Base-by-base conservation (phyloP, 2,329 filamentous ascomycete species). In the Talaromyces marneffei region DNA sequence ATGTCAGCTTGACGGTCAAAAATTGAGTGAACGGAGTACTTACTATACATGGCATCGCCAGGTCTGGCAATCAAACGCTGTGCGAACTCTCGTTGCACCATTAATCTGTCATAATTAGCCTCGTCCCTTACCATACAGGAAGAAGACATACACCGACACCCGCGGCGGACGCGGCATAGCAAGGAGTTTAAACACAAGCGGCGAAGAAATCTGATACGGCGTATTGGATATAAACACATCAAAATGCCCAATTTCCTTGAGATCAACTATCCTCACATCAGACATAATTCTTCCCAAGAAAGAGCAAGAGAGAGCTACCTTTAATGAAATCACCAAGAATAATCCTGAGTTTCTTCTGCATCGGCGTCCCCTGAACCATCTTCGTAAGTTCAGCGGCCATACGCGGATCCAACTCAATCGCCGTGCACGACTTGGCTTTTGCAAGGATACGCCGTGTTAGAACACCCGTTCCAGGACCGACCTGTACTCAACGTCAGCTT, bases 351-450 rank as follows among this genome's bases (percentile, higher is more conserved):
- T 91, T 87, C 74, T 91, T 92, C 72, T 90, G 88, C 67, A 88
- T 84, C 0, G 92, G 91, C 46, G 88, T 95, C 20, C 91, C 92
- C 76, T 97, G 92, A 8, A 97, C 92, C 70, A 93, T 89, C 78
- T 95, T 92, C 50, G 91, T 94, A 65, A 97, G 84, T 78, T 97
- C 94, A 62, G 93, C 93, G 12, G 91, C 92, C 94, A 97, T 97
- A 71, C 94, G 84, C 20, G 94, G 92, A 77, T 99, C 94, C 74
- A 97, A 83, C 79, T 99, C 94, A 56, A 97, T 90, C 3, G 90
- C 90, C 56, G 92, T 90, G 59, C 87, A 84, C 63, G 90, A 90
- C 75, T 92, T 92, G 23, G 91, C 91, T 65, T 91, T 89, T 69
- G 94, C 90, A 27, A 97, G 80, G 63, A 97, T 97, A 62, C 91